Conservation (phyloP, 176 grass and related monocot genomes). For the Eragrostis curvula region DNA sequence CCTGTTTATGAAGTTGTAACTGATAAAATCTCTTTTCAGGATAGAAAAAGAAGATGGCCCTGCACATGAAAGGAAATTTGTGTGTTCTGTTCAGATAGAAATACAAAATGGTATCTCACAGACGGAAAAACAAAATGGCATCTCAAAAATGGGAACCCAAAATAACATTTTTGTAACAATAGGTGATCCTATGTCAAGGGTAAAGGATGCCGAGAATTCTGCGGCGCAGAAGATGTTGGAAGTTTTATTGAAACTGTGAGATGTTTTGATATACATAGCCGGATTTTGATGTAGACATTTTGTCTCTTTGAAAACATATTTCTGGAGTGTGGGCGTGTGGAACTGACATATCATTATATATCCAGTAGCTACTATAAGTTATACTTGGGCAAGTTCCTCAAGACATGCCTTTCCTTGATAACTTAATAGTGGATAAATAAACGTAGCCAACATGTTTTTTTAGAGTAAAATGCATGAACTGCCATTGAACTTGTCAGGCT, state of each 20-base stretch:
- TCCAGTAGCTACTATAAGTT: neutral
- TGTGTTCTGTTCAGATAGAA: constrained; percentile 62
- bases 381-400: neutral
- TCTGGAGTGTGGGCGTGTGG: neutral
- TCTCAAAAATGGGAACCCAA: constrained; percentile 23
- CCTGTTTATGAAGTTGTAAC: neutral
- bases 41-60: constrained; percentile 79
- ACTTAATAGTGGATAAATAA: too few relatives aligned
- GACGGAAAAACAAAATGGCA: neutral
- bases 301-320: neutral
- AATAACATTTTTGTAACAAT: constrained; percentile 45
- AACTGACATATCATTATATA: too few relatives aligned
- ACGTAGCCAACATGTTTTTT: too few relatives aligned
- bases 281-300: neutral
- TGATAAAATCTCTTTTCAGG: constrained; percentile 51
- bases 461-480: too few relatives aligned
- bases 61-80: constrained; percentile 65
- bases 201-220: constrained; percentile 80
- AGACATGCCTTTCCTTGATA: too few relatives aligned
- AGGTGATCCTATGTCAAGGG: constrained; percentile 62
- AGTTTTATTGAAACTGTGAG: constrained; percentile 38
- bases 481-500: too few relatives aligned
- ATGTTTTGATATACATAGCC: neutral
- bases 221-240: constrained; percentile 70
- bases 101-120: neutral